A percentile compares a stretch with the other conserved stretches of the same genome.
These are phyloP conservation scores for Zymoseptoria ardabiliae DNA, from an alignment of 2,329 filamentous ascomycete species.

Conservation along the genomic window DNA sequence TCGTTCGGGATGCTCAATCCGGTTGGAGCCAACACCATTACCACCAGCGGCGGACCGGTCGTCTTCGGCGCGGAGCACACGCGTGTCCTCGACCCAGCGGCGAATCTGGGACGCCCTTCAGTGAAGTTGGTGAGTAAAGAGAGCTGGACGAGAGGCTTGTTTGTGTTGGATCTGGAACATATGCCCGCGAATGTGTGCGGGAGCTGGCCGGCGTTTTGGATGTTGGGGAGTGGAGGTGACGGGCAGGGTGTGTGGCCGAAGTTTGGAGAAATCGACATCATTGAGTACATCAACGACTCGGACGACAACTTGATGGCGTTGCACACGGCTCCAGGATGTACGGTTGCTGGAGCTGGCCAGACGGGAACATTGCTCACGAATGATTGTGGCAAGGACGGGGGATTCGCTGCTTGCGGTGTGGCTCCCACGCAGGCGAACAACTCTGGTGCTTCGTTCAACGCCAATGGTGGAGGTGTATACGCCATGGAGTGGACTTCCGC, in stretches of 20 bases:
- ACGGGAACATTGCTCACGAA: conserved; percentile 21
- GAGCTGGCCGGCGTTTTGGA: conserved; percentile 38
- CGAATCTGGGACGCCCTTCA: conserved; percentile 25
- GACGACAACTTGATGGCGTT: conserved; percentile 24
- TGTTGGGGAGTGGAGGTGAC: conserved; percentile 38
- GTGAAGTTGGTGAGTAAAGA: conserved; percentile 33
- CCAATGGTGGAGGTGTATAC: conserved; percentile 29
- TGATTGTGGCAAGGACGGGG: conserved; percentile 21
- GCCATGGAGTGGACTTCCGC: conserved; percentile 31
- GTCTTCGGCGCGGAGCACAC: conserved; percentile 37
- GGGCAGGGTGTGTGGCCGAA: conserved; percentile 29
- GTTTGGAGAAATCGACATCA: conserved; percentile 32
- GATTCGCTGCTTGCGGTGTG: background rate
- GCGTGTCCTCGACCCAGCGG: conserved; percentile 9
- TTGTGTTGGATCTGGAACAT: conserved; percentile 33
- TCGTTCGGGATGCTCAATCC: conserved; percentile 22
- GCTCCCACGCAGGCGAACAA: conserved; percentile 23
- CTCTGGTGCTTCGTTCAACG: conserved; percentile 28
- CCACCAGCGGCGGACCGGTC: conserved; percentile 30
- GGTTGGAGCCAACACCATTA: conserved; percentile 9
- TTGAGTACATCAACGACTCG: conserved; percentile 30
- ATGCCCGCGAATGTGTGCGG: conserved; percentile 33
- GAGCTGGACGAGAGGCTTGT: conserved; percentile 33
- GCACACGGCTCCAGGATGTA: conserved; percentile 28
- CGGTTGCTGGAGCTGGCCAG: conserved; percentile 25